Conservation (phyloP, 345 rosid species). For the Boechera retrofracta region DNA sequence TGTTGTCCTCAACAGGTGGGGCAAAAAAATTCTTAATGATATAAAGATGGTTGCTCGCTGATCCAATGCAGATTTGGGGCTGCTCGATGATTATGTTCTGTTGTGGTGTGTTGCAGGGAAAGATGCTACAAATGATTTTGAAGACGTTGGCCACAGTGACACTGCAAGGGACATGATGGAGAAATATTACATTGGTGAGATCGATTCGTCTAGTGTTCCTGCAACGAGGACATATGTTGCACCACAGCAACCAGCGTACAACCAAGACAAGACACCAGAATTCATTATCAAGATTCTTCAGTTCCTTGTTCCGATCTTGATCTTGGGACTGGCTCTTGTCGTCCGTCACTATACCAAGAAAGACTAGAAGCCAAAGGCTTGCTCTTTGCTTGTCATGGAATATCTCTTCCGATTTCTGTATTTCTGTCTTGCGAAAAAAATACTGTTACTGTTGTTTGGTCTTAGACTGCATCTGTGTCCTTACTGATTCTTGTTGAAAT, state of each 20-base stretch:
- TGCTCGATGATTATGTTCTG: not conserved
- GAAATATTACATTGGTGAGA: conserved; percentile 75
- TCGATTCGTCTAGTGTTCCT: conserved; percentile 67
- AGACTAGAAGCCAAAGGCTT: conserved; percentile 53
- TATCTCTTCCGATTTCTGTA: conserved; percentile 14
- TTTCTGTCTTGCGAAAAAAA: not conserved
- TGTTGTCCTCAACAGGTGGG: conserved; percentile 88
- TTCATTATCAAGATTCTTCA: conserved; percentile 82
- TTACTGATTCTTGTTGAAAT: conserved; percentile 29
- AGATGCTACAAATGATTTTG: conserved; percentile 92
- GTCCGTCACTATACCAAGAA: conserved; percentile 87
- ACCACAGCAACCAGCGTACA: conserved; percentile 54
- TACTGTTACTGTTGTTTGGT: conserved; percentile 28
- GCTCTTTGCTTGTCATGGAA: not conserved
- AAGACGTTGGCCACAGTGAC: conserved; percentile 97
- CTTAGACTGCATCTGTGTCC: conserved; percentile 22
- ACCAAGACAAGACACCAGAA: conserved; percentile 66
- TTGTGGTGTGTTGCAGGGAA: conserved; percentile 57
- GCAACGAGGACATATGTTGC: conserved; percentile 58
- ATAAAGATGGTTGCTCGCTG: not conserved
- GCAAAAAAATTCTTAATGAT: not conserved
- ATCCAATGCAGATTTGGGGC: not conserved
- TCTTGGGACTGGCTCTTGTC: conserved; percentile 76
- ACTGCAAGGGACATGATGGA: conserved; percentile 81
- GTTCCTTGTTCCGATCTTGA: conserved; percentile 83